Percentiles rank a stretch among this genome's conserved stretches.
These are phyloP conservation scores for Apocynum venetum DNA, from an alignment of 257 asterid species.

Conservation along the genomic window DNA sequence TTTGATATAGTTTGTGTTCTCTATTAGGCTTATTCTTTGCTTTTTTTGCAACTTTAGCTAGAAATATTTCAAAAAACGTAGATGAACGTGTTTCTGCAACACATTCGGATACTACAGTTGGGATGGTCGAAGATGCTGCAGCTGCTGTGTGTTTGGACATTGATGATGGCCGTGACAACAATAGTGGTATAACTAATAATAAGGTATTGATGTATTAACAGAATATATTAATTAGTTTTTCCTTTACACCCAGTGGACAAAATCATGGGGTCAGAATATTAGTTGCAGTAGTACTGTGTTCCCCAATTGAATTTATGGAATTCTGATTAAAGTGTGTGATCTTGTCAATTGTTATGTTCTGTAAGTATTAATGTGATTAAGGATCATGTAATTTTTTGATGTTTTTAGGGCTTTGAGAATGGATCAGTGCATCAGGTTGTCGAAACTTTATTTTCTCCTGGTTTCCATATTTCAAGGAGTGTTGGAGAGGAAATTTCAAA, in stretches of 20 bases:
- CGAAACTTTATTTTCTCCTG: slow-evolving; percentile 86
- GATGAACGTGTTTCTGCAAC: slow-evolving; percentile 47
- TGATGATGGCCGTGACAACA: slow-evolving; percentile 29
- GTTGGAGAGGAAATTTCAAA: slow-evolving; percentile 52
- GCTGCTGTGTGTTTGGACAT: slow-evolving; percentile 37
- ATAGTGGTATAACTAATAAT: slow-evolving; percentile 23
- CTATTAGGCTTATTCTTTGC: slow-evolving; percentile 14
- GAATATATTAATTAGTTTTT: background rate
- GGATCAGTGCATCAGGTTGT: slow-evolving; percentile 34
- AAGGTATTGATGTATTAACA: slow-evolving; percentile 33
- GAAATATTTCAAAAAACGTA: slow-evolving; percentile 37
- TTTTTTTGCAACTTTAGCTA: slow-evolving; percentile 43
- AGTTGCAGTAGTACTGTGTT: background rate
- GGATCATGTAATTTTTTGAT: slow-evolving; percentile 13
- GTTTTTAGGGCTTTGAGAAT: slow-evolving; percentile 43
- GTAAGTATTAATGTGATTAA: background rate
- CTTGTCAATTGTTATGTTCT: background rate
- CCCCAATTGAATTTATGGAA: background rate
- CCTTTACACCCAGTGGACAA: slow-evolving; percentile 7
- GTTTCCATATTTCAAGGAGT: slow-evolving; percentile 57
- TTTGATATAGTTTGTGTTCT: background rate
- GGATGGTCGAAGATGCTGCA: slow-evolving; percentile 45
- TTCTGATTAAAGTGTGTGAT: background rate
- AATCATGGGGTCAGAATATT: background rate
- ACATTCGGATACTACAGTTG: slow-evolving; percentile 53